Base-by-base conservation (phyloP, 1,139 yeast species). In the Kazachstania sp. region DNA sequence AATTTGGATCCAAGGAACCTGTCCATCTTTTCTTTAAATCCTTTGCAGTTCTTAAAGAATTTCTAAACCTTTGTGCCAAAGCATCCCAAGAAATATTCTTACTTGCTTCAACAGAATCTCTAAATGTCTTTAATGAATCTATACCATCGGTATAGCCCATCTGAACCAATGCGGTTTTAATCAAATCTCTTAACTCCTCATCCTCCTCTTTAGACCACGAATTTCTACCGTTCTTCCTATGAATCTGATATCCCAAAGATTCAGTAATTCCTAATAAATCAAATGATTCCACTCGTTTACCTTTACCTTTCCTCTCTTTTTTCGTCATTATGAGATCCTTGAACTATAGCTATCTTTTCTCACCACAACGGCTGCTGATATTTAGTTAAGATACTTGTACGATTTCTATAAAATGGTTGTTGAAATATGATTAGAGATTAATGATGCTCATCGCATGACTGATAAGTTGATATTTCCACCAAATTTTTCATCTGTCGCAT, bases 21-120 rank as follows among this genome's bases (percentile, higher is more conserved):
- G 79, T 65, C 94, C 94, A 84, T 51, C 94, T 65, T 60, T 83
- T 83, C 38, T 83, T 72, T 56, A 86, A 80, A 55, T 83, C 88
- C 57, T 81, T 82, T 3, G 84, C 72, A 59, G 79, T 82, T 49
- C 90, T 64, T 9, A 63, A 57, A 1, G 72, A 71, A 31, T 75
- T 49, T 44, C 53, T 51, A 44, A 57, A 61, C 43, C 60, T 59
- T 49, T 70, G 67, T 2, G 88, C 74, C 26, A 88, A 73, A 28
- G 66, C 61, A 45, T 84, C 94, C 97, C 97, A 88, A 1, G 64
- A 58, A 2, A 67, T 54, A 11, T 58, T 53, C 29, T 59, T 55
- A 7, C 65, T 59, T 28, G 59, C 56, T 4, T 51, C 47, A 16
- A 55, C 54, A 36, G 67, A 63, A 15, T 64, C 57, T 13, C 60